Conservation (phyloP, 805 yeast species). For the Dipodascus geniculatus region DNA sequence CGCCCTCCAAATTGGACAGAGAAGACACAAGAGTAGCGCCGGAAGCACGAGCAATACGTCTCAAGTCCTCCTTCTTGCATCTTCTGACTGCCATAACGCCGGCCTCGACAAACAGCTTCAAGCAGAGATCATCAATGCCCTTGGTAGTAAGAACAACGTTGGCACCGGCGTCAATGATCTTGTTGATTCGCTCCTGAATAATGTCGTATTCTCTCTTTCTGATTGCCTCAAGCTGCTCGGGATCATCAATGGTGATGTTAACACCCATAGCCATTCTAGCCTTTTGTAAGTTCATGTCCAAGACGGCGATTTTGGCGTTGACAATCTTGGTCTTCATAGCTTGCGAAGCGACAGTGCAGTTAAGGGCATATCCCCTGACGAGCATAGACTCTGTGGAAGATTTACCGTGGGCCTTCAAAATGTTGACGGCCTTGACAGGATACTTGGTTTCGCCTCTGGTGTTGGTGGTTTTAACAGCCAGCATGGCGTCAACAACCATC, state of each 20-base stretch:
- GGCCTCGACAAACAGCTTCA: slow-evolving; percentile 83
- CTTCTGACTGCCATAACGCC: slow-evolving; percentile 94
- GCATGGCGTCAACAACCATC: slow-evolving; percentile 90
- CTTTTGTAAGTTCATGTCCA: slow-evolving; percentile 88
- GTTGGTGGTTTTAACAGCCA: slow-evolving; percentile 87
- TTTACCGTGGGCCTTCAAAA: slow-evolving; percentile 93
- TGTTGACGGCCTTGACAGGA: slow-evolving; percentile 95
- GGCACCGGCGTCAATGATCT: slow-evolving; percentile 79
- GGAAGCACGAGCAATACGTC: slow-evolving; percentile 95
- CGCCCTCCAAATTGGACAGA: slow-evolving; percentile 91
- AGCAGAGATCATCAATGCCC: slow-evolving; percentile 87
- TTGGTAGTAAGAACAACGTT: slow-evolving; percentile 87
- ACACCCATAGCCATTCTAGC: slow-evolving; percentile 98
- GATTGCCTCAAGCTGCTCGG: slow-evolving; percentile 90
- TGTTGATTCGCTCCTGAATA: slow-evolving; percentile 68
- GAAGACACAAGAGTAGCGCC: slow-evolving; percentile 86
- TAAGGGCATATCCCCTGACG: slow-evolving; percentile 89
- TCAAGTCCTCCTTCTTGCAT: slow-evolving; percentile 90
- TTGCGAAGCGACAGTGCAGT: slow-evolving; percentile 94
- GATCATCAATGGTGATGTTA: slow-evolving; percentile 91
- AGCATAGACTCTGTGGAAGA: slow-evolving; percentile 77
- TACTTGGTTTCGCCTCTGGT: slow-evolving; percentile 79
- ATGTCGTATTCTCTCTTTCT: slow-evolving; percentile 83
- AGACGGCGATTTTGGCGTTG: slow-evolving; percentile 72
- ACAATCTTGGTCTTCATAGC: slow-evolving; percentile 73